These are phyloP conservation scores for Cnidoscolus chayamansa DNA, from an alignment of 441 rosid genomes.

Conservation along the genomic window DNA sequence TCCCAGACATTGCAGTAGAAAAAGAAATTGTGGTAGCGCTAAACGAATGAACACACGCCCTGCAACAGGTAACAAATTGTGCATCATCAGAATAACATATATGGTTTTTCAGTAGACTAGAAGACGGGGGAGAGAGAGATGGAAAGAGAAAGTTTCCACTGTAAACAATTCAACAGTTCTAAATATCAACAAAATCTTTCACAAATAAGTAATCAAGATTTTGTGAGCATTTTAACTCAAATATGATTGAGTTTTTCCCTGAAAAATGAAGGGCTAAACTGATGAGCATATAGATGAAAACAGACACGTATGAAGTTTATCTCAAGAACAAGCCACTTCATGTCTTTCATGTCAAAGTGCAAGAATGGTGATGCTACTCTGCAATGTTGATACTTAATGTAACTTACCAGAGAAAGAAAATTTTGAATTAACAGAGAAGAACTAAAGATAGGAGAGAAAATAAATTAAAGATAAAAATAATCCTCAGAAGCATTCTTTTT, in stretches of 20 bases:
- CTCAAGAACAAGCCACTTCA: not conserved
- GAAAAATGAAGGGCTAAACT: not conserved
- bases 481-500: not conserved
- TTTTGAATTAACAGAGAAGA: not conserved
- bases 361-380: not conserved
- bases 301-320: not conserved
- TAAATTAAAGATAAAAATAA: not conserved
- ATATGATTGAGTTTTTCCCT: not conserved
- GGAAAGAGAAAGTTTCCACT: not conserved
- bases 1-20: constrained; percentile 51
- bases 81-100: constrained; percentile 18
- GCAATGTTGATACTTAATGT: not conserved
- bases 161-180: constrained; percentile 7
- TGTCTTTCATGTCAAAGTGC: not conserved
- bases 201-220: not conserved
- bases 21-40: constrained; percentile 43
- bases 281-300: not conserved
- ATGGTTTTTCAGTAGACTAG: not conserved
- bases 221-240: not conserved
- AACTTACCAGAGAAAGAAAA: not conserved
- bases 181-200: not conserved
- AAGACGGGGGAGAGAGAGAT: not conserved
- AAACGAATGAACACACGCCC: constrained; percentile 67
- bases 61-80: constrained; percentile 42
- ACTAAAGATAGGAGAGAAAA: not conserved